Conservation (phyloP, 352 stramenopile species). For the Globisporangium lucens region DNA sequence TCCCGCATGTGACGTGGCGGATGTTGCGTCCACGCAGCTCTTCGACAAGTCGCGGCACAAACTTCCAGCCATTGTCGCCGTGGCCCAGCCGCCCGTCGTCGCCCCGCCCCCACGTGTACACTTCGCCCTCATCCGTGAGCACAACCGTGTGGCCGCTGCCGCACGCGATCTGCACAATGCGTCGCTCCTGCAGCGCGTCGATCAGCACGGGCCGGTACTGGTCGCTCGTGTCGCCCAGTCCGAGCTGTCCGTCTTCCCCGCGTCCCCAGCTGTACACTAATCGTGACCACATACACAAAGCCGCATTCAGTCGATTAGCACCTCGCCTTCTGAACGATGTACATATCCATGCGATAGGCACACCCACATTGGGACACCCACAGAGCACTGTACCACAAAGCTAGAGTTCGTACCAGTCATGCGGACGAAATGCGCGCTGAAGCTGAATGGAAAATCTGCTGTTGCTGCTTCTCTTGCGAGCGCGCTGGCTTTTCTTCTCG, state of each 20-base stretch:
- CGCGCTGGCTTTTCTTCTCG: background rate
- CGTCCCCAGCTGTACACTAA: slow-evolving; percentile 87
- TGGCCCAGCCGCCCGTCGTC: slow-evolving; percentile 90
- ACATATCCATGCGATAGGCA: background rate
- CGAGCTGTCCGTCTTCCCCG: slow-evolving; percentile 84
- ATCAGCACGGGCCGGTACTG: slow-evolving; percentile 82
- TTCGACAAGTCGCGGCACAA: slow-evolving; percentile 92
- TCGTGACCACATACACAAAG: background rate
- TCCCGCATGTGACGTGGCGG: slow-evolving; percentile 93
- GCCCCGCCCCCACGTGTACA: slow-evolving; percentile 89
- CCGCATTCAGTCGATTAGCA: background rate
- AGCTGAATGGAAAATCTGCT: background rate
- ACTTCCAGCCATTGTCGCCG: slow-evolving; percentile 96
- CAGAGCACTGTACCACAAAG: background rate
- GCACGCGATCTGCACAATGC: slow-evolving; percentile 87
- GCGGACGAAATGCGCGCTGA: background rate
- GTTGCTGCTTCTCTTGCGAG: background rate
- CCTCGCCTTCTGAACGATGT: background rate
- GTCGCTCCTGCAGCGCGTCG: slow-evolving; percentile 77
- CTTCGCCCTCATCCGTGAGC: slow-evolving; percentile 84
- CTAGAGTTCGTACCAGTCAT: background rate
- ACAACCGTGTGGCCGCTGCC: slow-evolving; percentile 88
- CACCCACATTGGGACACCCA: background rate
- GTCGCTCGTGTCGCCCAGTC: slow-evolving; percentile 84
- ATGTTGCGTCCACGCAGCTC: slow-evolving; percentile 89